These are phyloP conservation scores for Scedosporium dehoogii DNA, from an alignment of 2,329 filamentous ascomycete genomes.

Conservation along the genomic window DNA sequence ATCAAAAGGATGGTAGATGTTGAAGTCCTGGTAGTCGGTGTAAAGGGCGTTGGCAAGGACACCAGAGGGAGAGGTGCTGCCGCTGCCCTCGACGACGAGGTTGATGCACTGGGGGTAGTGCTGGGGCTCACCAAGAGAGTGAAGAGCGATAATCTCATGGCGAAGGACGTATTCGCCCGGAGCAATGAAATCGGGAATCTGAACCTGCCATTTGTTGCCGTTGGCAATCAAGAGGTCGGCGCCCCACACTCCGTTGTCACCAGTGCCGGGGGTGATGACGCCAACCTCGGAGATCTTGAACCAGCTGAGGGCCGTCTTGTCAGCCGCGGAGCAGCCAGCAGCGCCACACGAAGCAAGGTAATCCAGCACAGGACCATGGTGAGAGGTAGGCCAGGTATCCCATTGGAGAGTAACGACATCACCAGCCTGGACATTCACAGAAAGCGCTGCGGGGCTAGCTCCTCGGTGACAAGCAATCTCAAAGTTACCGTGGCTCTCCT, in stretches of 20 bases:
- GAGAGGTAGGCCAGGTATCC: constrained; percentile 52
- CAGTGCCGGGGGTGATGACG: constrained; percentile 23
- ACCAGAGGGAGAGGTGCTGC: constrained; percentile 15
- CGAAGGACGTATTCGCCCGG: constrained; percentile 45
- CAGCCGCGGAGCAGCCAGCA: constrained; percentile 40
- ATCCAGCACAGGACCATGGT: constrained; percentile 53
- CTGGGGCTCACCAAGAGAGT: constrained; percentile 33
- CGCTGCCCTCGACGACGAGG: constrained; percentile 32
- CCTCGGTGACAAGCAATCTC: constrained; percentile 39
- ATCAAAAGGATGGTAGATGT: constrained; percentile 20
- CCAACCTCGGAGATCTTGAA: constrained; percentile 51
- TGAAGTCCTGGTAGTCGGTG: constrained; percentile 23
- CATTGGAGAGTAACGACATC: constrained; percentile 48
- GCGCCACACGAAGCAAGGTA: constrained; percentile 46
- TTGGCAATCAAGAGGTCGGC: constrained; percentile 41
- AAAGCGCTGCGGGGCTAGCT: constrained; percentile 28
- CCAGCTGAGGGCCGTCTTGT: constrained; percentile 41
- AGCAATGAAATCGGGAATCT: constrained; percentile 34
- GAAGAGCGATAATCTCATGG: constrained; percentile 46
- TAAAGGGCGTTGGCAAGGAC: constrained; percentile 26
- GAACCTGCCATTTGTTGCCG: constrained; percentile 33
- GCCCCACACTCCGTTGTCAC: constrained; percentile 39
- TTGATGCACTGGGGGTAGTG: constrained; percentile 43
- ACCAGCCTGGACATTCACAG: constrained; percentile 46
- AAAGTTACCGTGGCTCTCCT: constrained; percentile 23